phyloP scores from a whole-genome alignment of 2,329 filamentous ascomycete species.

The Colletotrichum tanaceti region DNA sequence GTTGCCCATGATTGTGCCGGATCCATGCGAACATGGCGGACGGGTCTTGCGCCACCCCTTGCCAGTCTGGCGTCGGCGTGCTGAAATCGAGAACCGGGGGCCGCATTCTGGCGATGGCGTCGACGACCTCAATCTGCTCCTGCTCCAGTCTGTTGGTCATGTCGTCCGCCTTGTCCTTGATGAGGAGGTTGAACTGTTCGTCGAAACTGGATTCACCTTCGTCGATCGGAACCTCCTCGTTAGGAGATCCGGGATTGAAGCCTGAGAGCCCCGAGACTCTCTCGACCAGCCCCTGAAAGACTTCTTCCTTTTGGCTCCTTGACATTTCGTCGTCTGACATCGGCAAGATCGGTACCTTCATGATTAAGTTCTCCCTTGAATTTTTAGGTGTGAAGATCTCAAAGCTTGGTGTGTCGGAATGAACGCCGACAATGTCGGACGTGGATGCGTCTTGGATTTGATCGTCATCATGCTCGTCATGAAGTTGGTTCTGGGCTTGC shows the following conservation, averaged over 20 bases:
- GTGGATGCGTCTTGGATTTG: not conserved
- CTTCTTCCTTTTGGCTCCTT: not conserved
- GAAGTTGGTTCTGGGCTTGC: conserved; percentile 29
- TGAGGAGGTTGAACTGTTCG: conserved; percentile 43
- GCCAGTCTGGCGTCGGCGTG: conserved; percentile 45
- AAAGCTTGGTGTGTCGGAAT: conserved; percentile 15
- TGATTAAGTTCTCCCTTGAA: not conserved
- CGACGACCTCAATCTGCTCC: conserved; percentile 46
- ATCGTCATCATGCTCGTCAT: not conserved
- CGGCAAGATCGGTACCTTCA: not conserved
- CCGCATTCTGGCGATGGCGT: conserved; percentile 45
- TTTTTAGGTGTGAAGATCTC: conserved; percentile 3
- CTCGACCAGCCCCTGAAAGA: not conserved
- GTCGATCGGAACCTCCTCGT: rapidly evolving
- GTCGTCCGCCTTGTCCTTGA: conserved; percentile 40
- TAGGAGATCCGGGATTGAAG: not conserved
- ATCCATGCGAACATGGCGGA: conserved; percentile 44
- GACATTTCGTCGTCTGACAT: conserved; percentile 11
- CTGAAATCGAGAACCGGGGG: conserved; percentile 48
- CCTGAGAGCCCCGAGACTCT: not conserved
- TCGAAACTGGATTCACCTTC: conserved; percentile 41
- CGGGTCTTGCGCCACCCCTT: conserved; percentile 32
- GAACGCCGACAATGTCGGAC: not conserved
- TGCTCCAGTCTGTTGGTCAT: conserved; percentile 42
- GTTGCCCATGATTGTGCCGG: conserved; percentile 18